Conservation (phyloP, 345 rosid species). For the Murraya paniculata region DNA sequence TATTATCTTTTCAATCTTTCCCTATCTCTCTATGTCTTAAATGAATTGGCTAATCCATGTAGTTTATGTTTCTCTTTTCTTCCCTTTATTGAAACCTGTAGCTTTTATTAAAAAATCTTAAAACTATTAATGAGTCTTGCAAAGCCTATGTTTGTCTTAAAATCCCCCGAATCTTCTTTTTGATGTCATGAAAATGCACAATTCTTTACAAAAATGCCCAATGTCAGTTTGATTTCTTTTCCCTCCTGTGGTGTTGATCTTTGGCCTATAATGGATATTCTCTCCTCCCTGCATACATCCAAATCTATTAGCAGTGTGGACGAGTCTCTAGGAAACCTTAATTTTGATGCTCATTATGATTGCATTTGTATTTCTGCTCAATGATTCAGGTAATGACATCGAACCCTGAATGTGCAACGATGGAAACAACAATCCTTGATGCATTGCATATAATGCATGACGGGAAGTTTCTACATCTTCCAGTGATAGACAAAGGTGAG, state of each 20-base stretch:
- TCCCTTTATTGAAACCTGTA: neutral
- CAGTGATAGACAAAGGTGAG: slow-evolving; percentile 76
- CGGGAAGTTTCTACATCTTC: slow-evolving; percentile 96
- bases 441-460: slow-evolving; percentile 96
- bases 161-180: neutral
- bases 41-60: neutral
- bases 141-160: neutral
- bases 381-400: slow-evolving; percentile 79
- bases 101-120: neutral
- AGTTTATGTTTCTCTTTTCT: neutral
- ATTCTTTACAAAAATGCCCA: neutral
- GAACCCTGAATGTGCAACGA: slow-evolving; percentile 76
- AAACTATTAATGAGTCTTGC: neutral
- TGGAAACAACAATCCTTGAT: slow-evolving; percentile 86
- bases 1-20: neutral
- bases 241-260: neutral
- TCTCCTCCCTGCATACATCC: neutral
- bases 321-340: neutral
- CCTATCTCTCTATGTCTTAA: neutral
- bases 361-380: neutral
- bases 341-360: neutral
- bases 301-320: neutral
- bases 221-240: neutral
- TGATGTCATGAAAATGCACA: neutral
- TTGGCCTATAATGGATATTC: neutral